Base-by-base conservation (phyloP, 2,329 filamentous ascomycete species). In the Scytalidium lignicola region DNA sequence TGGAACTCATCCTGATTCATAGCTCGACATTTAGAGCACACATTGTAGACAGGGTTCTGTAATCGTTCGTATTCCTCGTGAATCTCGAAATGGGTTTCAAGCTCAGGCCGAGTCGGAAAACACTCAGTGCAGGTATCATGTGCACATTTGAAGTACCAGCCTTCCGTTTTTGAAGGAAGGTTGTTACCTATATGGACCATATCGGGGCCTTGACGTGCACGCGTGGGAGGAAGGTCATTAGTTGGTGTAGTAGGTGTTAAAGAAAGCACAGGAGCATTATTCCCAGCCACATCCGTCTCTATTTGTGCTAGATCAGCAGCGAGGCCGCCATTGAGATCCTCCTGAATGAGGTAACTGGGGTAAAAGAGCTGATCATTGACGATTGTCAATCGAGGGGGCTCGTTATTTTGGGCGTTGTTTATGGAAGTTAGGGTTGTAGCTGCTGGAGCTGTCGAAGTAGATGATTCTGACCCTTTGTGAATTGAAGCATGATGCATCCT, bases 401-500 rank as follows among this genome's bases (percentile, higher is more conserved):
- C 43, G 40, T 15, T 51, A 26, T 26, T 15, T n/a, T 23, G 41
- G 20, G 48, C 22, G 23, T 48, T 22, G 22, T 57, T 53, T 19
- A 47, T 46, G 9, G 43, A 32, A 26, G 45, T 32, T 17, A 45
- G 19, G 3, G 48, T 44, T 18, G 32, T 49, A 22, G 50, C 39
- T 15, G 53, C 52, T 43, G 46, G 28, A 12, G 49, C 48, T 4
- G 53, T 52, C 2, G 58, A 52, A 15, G 37, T 41, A 3, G 50
- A 54, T 2, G 51, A 51, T 20, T 32, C 41, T 6, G 50, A 50
- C 20, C 47, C 28, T 2, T 52, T 17, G 32, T 50, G 47, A 9
- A 40, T 23, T 21, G 32, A 17, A 13, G 23, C 32, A 1, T 40
- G 50, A 12, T 44, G 46, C 23, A 41, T 23, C 20, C 47, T 43